Evolutionary conservation across 306 rosid species (phyloP), one percentile per base, ranked within the genome.

Genomic region (barrel medic (Medicago truncatula)): DNA sequence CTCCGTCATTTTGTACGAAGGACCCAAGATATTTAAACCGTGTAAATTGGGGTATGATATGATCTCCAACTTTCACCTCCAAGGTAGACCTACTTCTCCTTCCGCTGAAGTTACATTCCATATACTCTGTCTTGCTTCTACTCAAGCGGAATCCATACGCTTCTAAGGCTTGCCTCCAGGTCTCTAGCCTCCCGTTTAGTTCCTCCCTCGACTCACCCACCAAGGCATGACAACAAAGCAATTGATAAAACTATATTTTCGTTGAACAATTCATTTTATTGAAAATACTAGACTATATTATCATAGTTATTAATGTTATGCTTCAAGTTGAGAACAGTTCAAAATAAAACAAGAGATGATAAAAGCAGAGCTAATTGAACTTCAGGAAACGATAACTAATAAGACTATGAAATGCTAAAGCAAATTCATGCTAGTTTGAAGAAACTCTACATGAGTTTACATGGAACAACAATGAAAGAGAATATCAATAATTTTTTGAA

Each of bases 381-480:
- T 80, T 80, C 28, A 46, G 21, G 39, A 58, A 5, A 58, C 59
- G 68, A 64, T 2, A 72, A 79, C 49, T n/a, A 47, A 18, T 20
- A 34, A 0, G 4, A 28, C 54, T 36, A 34, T 15, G 41, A 57
- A 58, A 46, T 12, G 16, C 16, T 46, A 46, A 46, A 66, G 13
- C 14, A 59, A 43, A 61, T 38, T 7, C n/a, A 39, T 49, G 53
- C 13, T 54, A 70, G 62, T 56, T 70, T 18, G 57, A 70, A 70
- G 40, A 70, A 81, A 70, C 25, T 76, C 49, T 74, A 47, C 49
- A 9, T 4, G 8, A 50, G 58, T 75, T 75, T 47, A 68, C 49
- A 59, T 34, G 72, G 54, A 59, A 67, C 21, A 61, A 53, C 67
- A 70, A 54, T 64, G 74, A n/a, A n/a, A n/a, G n/a, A n/a, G n/a